Base-by-base conservation (phyloP, 2,329 filamentous ascomycete species). In the Aspergillus sp. region DNA sequence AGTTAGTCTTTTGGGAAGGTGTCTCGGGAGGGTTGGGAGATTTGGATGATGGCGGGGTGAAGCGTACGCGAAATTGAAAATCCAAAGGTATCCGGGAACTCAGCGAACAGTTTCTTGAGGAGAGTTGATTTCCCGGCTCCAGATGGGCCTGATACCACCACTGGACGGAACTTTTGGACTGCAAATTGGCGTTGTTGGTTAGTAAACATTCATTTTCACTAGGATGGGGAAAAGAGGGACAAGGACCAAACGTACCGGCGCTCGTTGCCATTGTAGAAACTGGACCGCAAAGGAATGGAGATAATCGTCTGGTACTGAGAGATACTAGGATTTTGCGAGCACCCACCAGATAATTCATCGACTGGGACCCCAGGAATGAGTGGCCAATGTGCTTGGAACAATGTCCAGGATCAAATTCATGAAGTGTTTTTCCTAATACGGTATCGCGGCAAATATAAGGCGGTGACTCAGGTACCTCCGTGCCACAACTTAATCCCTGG, bases 121-220 rank as follows among this genome's bases (percentile, higher is more conserved):
- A 73, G 54, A 4, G 69, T 72, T 8, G 64, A 68, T 57, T 71
- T 70, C 26, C 69, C 70, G 2, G 67, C 66, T 36, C 70, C 66
- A 19, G 65, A 68, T 10, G 66, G 67, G 7, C 69, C 68, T 8
- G 64, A 68, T 39, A 71, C 58, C 32, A 72, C 68, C 29, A 73
- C 61, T 4, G 69, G 69, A 32, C 69, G 60, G 46, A 62, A 62
- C 44, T 58, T 62, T 40, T 56, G 57, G 29, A 57, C 58, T 61
- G 46, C n/a, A 39, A 2, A 40, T 44, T 36, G 43, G 46, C n/a
- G 40, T 43, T 44, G 48, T 12, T 2, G 12, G 29, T 48, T 10
- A 19, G 19, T 19, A 19, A 19, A 19, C 19, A 19, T 19, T 19
- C 19, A 19, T 19, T 19, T 19, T 19, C 19, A 19, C 19, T 19